A percentile compares a stretch with the other conserved stretches of the same genome.
phyloP scores from a whole-genome alignment of 2,329 filamentous ascomycete genomes.

The Cordyceps cateniannulata region DNA sequence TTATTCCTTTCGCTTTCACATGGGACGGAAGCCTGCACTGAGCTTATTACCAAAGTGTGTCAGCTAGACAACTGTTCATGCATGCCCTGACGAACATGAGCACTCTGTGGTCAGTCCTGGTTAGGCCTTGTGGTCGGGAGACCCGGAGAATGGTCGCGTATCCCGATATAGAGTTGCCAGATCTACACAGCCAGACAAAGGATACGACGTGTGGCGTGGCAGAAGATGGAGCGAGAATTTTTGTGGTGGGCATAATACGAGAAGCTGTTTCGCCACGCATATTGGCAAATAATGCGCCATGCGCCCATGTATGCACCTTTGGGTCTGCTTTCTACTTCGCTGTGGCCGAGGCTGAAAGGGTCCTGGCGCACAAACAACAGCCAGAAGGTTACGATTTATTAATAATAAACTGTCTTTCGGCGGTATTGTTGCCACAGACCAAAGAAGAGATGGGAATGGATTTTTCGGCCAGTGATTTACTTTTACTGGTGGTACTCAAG shows the following conservation, averaged over 20 bases:
- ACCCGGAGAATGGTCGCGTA: background rate
- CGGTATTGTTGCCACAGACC: no score
- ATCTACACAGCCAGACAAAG: conserved; percentile 4
- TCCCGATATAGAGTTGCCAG: conserved; percentile 12
- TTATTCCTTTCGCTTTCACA: background rate
- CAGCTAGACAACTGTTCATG: no score
- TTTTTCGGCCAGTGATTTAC: no score
- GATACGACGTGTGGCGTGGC: background rate
- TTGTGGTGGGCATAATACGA: conserved; percentile 3
- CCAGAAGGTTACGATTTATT: no score
- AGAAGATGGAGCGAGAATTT: background rate
- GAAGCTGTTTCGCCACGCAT: conserved; percentile 6
- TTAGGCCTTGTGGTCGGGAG: no score
- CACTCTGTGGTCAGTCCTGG: no score
- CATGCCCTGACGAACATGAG: no score
- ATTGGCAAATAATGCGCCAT: background rate
- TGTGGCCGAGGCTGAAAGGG: background rate
- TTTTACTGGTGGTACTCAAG: no score
- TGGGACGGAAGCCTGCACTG: background rate
- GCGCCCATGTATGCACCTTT: background rate
- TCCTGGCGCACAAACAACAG: background rate
- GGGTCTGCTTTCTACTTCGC: background rate
- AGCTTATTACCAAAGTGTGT: background rate
- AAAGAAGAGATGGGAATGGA: no score
- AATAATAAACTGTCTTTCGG: no score